Evolutionary conservation across 441 rosid genomes (phyloP).

Genomic region (Pelargonium cotyledonis): DNA sequence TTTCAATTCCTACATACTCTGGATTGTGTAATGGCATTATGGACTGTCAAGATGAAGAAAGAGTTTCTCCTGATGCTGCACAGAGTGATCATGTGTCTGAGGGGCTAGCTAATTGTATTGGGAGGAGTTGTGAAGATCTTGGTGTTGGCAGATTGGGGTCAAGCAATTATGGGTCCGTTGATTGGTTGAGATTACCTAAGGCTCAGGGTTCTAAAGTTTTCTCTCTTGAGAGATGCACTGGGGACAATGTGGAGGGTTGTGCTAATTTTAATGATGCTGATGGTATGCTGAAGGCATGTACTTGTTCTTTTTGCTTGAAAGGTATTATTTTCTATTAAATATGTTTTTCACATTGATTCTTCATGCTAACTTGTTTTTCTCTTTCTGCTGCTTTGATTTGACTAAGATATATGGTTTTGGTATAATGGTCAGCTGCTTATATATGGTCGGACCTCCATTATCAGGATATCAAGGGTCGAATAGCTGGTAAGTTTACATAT

Average conservation of each 20-base stretch:
- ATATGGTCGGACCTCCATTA: constrained; percentile 94
- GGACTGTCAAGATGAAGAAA: constrained; percentile 24
- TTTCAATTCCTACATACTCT: constrained; percentile 20
- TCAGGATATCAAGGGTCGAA: constrained; percentile 81
- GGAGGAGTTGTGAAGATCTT: constrained; percentile 27
- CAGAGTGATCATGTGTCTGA: constrained; percentile 21
- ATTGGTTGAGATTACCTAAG: constrained; percentile 39
- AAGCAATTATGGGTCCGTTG: constrained; percentile 30
- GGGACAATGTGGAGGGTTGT: constrained; percentile 28
- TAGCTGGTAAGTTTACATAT: constrained; percentile 67
- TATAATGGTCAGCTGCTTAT: constrained; percentile 60
- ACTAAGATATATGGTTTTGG: constrained; percentile 6
- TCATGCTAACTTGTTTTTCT: not conserved
- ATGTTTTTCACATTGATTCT: not conserved
- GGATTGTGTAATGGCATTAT: constrained; percentile 15
- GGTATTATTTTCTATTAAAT: constrained; percentile 34
- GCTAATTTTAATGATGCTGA: constrained; percentile 29
- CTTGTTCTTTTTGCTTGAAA: constrained; percentile 81
- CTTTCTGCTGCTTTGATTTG: not conserved
- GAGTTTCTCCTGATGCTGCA: constrained; percentile 17
- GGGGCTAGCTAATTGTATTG: constrained; percentile 21
- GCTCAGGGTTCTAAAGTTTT: constrained; percentile 38
- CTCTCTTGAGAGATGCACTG: constrained; percentile 43
- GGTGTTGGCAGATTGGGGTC: constrained; percentile 24
- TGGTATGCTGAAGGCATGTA: constrained; percentile 55